Percentiles rank a stretch among this genome's conserved stretches.
phyloP scores from a whole-genome alignment of 768 basidiomycete genomes.

The Chlorophyllum brunneum region DNA sequence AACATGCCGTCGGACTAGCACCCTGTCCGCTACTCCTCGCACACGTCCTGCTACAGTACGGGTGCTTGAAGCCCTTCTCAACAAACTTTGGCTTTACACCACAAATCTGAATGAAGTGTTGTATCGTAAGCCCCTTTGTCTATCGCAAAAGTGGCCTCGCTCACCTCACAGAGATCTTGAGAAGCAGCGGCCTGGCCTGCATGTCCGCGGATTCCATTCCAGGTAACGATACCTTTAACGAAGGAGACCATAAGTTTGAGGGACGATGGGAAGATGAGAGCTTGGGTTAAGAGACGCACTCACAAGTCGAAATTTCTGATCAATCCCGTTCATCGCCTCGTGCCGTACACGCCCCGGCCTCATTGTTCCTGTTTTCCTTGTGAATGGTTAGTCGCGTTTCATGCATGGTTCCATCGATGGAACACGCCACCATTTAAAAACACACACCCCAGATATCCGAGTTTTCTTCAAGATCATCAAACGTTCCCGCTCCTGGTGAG shows the following conservation, averaged over 20 bases:
- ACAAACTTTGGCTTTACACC: constrained; percentile 57
- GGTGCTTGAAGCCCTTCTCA: constrained; percentile 55
- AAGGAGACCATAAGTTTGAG: constrained; percentile 33
- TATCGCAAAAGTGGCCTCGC: constrained; percentile 7
- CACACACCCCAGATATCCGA: constrained; percentile 12
- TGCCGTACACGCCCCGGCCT: constrained; percentile 31
- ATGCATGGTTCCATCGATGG: constrained; percentile 18
- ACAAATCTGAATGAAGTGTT: constrained; percentile 41
- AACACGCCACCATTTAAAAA: constrained; percentile 25
- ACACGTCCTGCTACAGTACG: constrained; percentile 60
- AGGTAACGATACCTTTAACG: constrained; percentile 38
- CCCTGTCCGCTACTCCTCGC: constrained; percentile 42
- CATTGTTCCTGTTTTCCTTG: constrained; percentile 25
- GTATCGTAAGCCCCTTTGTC: constrained; percentile 9
- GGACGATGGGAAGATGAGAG: constrained; percentile 17
- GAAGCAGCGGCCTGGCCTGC: constrained; percentile 23
- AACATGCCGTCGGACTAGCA: constrained; percentile 36
- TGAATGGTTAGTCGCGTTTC: constrained; percentile 18
- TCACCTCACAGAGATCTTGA: constrained; percentile 46
- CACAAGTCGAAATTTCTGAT: constrained; percentile 13
- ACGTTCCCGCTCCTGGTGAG: constrained; percentile 14
- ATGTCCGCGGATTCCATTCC: constrained; percentile 25
- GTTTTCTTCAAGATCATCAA: constrained; percentile 9
- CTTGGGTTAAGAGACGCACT: constrained; percentile 19
- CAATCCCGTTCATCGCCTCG: constrained; percentile 26